Evolutionary conservation across 2,329 filamentous ascomycete genomes (phyloP).

Genomic region (Hymenoscyphus scutula): DNA sequence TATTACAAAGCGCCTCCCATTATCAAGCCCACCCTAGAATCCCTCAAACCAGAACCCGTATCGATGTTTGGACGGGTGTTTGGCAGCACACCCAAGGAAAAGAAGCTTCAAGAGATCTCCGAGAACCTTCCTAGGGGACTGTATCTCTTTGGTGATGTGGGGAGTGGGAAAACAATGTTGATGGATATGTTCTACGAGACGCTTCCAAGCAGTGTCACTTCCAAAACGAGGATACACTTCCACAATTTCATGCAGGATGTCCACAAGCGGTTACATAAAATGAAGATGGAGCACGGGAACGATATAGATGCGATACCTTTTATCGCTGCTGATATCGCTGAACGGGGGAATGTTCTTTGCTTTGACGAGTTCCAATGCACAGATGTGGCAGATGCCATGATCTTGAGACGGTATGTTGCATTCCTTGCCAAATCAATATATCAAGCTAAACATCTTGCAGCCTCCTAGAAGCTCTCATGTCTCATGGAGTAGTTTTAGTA

Average conservation of each 20-base stretch:
- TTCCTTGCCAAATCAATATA: neutral
- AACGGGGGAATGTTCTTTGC: slow-evolving; percentile 80
- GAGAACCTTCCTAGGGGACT: slow-evolving; percentile 79
- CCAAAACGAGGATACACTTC: slow-evolving; percentile 94
- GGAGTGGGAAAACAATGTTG: slow-evolving; percentile 97
- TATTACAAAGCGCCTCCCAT: slow-evolving; percentile 73
- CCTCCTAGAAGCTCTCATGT: slow-evolving; percentile 87
- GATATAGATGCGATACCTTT: slow-evolving; percentile 90
- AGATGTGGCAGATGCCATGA: slow-evolving; percentile 98
- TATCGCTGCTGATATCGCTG: slow-evolving; percentile 90
- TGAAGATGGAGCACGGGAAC: slow-evolving; percentile 85
- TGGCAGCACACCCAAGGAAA: slow-evolving; percentile 42
- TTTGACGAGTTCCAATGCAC: slow-evolving; percentile 99
- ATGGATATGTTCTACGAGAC: slow-evolving; percentile 99
- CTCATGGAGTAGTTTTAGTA: slow-evolving; percentile 92
- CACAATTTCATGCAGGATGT: slow-evolving; percentile 99
- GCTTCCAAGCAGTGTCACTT: slow-evolving; percentile 71
- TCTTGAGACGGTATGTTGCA: slow-evolving; percentile 66
- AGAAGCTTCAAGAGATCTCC: slow-evolving; percentile 54
- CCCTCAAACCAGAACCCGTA: slow-evolving; percentile 52
- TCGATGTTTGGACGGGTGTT: slow-evolving; percentile 63
- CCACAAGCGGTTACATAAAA: slow-evolving; percentile 82
- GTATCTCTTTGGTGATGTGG: slow-evolving; percentile 95
- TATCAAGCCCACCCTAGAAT: slow-evolving; percentile 73
- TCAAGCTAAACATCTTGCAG: slow-evolving; percentile 39